Conservation (phyloP, 495 filamentous ascomycete genomes). For the Penicillium crystallinum region DNA sequence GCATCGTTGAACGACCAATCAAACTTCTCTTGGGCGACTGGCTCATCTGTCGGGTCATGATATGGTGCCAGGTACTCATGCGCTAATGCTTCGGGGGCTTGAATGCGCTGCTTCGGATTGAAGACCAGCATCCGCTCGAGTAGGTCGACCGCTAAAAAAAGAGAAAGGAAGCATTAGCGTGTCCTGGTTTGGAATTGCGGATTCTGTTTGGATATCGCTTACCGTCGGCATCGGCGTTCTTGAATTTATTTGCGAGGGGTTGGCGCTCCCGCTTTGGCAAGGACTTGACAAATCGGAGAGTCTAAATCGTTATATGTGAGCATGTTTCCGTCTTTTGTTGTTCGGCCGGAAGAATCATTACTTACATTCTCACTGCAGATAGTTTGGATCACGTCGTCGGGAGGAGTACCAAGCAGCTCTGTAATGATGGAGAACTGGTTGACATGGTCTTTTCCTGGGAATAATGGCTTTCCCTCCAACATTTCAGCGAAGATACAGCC, state of each 20-base stretch:
- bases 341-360: neutral
- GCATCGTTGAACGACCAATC: constrained; percentile 99
- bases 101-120: constrained; percentile 86
- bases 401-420: constrained; percentile 93
- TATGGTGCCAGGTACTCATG: constrained; percentile 95
- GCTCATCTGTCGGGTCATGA: constrained; percentile 95
- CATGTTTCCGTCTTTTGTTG: neutral
- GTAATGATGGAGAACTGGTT: constrained; percentile 99
- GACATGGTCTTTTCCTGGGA: constrained; percentile 98
- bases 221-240: constrained; percentile 92
- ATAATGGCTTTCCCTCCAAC: constrained; percentile 96
- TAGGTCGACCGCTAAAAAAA: constrained; percentile 72
- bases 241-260: constrained; percentile 86
- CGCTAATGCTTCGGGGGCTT: constrained; percentile 74
- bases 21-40: constrained; percentile 93
- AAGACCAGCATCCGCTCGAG: constrained; percentile 97
- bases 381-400: constrained; percentile 96
- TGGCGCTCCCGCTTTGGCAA: constrained; percentile 93
- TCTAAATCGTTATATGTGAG: constrained; percentile 49
- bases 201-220: constrained; percentile 23
- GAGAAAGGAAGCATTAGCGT: constrained; percentile 12
- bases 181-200: neutral
- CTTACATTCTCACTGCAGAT: constrained; percentile 97
- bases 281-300: constrained; percentile 93
- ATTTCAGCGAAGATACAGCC: constrained; percentile 99